A percentile compares a stretch with the other conserved stretches of the same genome.
These are phyloP conservation scores for Leucaena leucocephala DNA, from an alignment of 306 rosid species.

Conservation along the genomic window DNA sequence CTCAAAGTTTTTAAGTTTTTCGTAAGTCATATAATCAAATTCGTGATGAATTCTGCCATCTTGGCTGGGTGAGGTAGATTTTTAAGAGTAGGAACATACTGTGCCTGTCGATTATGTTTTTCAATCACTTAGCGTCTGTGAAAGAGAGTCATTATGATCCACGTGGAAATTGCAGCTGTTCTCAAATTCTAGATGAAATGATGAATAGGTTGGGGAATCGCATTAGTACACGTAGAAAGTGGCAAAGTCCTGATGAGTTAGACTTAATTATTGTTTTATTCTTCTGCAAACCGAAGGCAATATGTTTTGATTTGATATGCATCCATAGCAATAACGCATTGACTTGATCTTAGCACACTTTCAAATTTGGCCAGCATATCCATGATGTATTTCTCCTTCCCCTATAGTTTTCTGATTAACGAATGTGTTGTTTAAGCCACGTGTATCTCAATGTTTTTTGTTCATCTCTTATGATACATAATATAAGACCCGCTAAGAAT, in stretches of 20 bases:
- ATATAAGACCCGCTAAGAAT: constrained; percentile 32
- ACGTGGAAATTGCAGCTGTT: not conserved
- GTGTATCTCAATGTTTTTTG: constrained; percentile 15
- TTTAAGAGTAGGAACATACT: not conserved
- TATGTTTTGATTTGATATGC: constrained; percentile 21
- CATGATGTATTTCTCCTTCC: not conserved
- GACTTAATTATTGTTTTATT: not conserved
- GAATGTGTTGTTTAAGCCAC: constrained; percentile 1
- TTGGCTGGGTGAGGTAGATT: not conserved
- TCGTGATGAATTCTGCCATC: constrained; percentile 6
- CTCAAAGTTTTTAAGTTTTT: not conserved
- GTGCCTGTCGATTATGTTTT: not conserved
- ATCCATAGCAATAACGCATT: constrained; percentile 11
- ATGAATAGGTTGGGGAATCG: not conserved
- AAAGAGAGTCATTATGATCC: constrained; percentile 22
- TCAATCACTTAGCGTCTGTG: constrained; percentile 2
- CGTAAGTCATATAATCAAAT: not conserved
- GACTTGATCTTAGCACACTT: not conserved
- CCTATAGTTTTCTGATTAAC: not conserved
- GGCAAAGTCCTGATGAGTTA: not conserved
- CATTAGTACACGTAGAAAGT: not conserved
- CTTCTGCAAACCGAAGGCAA: not conserved
- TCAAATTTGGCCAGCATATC: constrained; percentile 5
- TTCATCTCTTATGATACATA: constrained; percentile 5
- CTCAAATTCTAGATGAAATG: not conserved